Percentiles rank a stretch among this genome's conserved stretches.
phyloP scores from a whole-genome alignment of 371 early-diverging fungal genomes.

The Mortierella sp. region DNA sequence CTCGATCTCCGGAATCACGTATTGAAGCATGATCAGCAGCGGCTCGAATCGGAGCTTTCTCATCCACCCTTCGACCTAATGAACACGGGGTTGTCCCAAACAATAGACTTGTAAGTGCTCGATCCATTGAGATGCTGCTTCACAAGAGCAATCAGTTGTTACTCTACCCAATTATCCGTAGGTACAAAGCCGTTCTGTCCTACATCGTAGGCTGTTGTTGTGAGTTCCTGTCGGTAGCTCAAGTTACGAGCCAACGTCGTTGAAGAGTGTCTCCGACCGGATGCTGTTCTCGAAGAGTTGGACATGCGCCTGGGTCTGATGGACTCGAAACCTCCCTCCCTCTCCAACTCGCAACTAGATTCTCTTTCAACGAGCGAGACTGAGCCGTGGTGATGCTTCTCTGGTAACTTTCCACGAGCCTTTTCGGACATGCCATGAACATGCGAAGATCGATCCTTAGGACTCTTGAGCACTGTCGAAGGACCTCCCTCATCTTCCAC shows the following conservation, averaged over 20 bases:
- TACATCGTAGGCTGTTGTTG: constrained; percentile 24
- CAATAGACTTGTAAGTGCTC: too few species aligned
- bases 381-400: constrained; percentile 11
- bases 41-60: constrained; percentile 68
- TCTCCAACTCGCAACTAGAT: constrained; percentile 13
- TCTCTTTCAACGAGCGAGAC: not conserved
- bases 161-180: constrained; percentile 61
- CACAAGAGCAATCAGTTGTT: not conserved
- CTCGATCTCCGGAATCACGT: constrained; percentile 74
- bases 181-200: constrained; percentile 61
- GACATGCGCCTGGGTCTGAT: not conserved
- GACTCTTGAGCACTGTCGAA: constrained; percentile 13
- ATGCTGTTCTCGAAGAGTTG: not conserved
- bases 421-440: constrained; percentile 63
- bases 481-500: constrained; percentile 36
- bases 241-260: not conserved
- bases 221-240: constrained; percentile 8
- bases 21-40: constrained; percentile 65
- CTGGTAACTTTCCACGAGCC: constrained; percentile 66
- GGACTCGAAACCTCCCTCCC: not conserved
- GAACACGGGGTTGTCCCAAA: not conserved
- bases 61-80: constrained; percentile 53
- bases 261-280: not conserved
- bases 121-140: too few species aligned
- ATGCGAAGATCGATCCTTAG: constrained; percentile 8